Evolutionary conservation across 192 early-diverging fungal species (phyloP).

Genomic region (Paraglomus brasilianum): DNA sequence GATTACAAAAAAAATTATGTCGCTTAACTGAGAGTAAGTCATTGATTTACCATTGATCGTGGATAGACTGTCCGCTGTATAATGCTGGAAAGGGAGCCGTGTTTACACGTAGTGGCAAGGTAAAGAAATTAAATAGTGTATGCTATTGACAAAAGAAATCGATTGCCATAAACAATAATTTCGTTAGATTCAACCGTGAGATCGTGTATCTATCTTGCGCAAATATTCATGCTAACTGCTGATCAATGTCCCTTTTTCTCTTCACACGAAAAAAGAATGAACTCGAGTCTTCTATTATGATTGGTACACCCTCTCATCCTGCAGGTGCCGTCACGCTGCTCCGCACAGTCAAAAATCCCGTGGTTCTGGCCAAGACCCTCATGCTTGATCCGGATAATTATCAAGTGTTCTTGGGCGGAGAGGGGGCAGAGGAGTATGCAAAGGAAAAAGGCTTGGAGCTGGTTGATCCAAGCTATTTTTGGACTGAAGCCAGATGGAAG

Average conservation of each 20-base stretch:
- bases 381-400: slow-evolving; percentile 32
- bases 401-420: slow-evolving; percentile 45
- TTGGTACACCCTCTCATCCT: slow-evolving; percentile 29
- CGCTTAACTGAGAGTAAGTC: not conserved
- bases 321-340: slow-evolving; percentile 46
- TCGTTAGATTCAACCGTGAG: too few relatives aligned
- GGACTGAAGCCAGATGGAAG: slow-evolving; percentile 39
- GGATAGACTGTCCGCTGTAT: slow-evolving; percentile 48
- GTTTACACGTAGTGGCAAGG: slow-evolving; percentile 42
- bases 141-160: too few relatives aligned
- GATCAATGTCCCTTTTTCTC: not conserved
- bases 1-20: not conserved
- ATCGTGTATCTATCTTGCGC: slow-evolving; percentile 1
- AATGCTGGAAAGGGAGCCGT: slow-evolving; percentile 51
- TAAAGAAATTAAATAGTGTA: not conserved
- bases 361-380: slow-evolving; percentile 39
- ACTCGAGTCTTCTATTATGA: slow-evolving; percentile 47
- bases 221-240: not conserved
- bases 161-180: too few relatives aligned
- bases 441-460: slow-evolving; percentile 37
- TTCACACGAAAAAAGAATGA: too few relatives aligned
- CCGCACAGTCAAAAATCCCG: slow-evolving; percentile 44
- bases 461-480: slow-evolving; percentile 48
- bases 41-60: not conserved
- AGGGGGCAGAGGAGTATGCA: slow-evolving; percentile 42